These are phyloP conservation scores for Setomelanomma holmii DNA, from an alignment of 2,329 filamentous ascomycete species.

Conservation along the genomic window DNA sequence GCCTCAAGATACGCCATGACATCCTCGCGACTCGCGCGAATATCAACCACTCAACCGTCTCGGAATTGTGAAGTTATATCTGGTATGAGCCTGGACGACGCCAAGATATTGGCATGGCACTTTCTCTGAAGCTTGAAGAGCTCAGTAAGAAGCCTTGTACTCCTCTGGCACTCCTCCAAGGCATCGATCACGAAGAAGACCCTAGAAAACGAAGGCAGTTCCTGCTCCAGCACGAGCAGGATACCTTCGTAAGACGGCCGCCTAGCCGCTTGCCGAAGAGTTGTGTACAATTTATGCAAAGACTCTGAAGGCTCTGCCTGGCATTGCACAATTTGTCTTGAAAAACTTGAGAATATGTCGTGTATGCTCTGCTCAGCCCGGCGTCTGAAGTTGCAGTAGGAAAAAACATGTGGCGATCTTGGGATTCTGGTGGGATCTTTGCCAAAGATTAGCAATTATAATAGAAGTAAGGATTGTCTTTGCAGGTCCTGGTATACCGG, in stretches of 20 bases:
- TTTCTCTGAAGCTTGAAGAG: background rate
- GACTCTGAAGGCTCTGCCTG: background rate
- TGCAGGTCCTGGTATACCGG: constrained; percentile 34
- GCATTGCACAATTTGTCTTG: background rate
- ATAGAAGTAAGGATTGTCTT: constrained; percentile 35
- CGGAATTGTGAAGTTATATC: constrained; percentile 15
- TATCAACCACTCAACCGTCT: constrained; percentile 15
- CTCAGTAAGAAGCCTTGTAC: background rate
- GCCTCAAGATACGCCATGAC: constrained; percentile 17
- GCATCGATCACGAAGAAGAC: background rate
- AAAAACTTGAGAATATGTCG: background rate
- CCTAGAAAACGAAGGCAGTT: background rate
- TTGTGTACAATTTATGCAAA: background rate
- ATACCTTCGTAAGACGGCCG: background rate
- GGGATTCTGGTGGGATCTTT: background rate
- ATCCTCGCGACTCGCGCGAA: constrained; percentile 24
- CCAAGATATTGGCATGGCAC: constrained; percentile 9
- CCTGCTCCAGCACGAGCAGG: background rate
- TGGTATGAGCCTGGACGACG: constrained; percentile 19
- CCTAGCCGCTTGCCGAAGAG: background rate
- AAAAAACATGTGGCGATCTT: background rate
- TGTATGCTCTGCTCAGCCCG: background rate
- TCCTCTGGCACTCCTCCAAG: background rate
- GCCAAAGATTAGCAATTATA: constrained; percentile 18
- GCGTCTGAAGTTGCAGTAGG: background rate